Evolutionary conservation across 129 eudicot genomes (phyloP).

Genomic region (Flaveria linearis): DNA sequence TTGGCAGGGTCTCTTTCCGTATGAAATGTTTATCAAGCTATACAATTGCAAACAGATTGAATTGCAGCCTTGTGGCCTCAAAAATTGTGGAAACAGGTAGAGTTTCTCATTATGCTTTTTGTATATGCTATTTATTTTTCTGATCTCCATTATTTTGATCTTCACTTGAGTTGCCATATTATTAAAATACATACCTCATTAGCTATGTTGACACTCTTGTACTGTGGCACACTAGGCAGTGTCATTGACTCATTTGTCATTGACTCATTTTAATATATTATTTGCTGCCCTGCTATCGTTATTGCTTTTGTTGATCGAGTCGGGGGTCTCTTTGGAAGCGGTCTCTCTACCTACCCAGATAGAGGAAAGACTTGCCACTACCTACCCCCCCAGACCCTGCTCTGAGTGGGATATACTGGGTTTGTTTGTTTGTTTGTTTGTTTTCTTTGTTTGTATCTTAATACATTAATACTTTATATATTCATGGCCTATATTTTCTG

Average conservation of each 20-base stretch:
- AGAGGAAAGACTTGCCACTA: no score
- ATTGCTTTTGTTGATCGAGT: no score
- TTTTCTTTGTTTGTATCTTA: no score
- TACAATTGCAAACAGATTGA: constrained; percentile 61
- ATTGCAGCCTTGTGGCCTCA: constrained; percentile 71
- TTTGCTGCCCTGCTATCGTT: no score
- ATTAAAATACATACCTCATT: neutral
- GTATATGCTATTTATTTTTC: neutral
- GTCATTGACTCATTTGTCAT: neutral
- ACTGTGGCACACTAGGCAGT: neutral
- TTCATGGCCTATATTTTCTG: constrained; percentile 27
- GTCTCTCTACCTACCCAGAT: no score
- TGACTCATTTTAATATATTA: no score
- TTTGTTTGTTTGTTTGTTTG: no score
- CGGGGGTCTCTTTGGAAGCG: no score
- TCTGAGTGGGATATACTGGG: no score
- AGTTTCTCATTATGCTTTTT: constrained; percentile 4
- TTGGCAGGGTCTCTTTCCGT: constrained; percentile 69
- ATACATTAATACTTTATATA: neutral
- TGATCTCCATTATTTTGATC: neutral
- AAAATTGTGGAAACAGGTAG: constrained; percentile 97
- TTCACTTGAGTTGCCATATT: neutral
- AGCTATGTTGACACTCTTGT: neutral
- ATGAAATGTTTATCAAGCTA: constrained; percentile 72
- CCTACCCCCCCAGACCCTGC: no score